Percentiles rank a stretch among this genome's conserved stretches.
Evolutionary conservation across 495 filamentous ascomycete genomes (phyloP).

Genomic region (Copromyces sp.): DNA sequence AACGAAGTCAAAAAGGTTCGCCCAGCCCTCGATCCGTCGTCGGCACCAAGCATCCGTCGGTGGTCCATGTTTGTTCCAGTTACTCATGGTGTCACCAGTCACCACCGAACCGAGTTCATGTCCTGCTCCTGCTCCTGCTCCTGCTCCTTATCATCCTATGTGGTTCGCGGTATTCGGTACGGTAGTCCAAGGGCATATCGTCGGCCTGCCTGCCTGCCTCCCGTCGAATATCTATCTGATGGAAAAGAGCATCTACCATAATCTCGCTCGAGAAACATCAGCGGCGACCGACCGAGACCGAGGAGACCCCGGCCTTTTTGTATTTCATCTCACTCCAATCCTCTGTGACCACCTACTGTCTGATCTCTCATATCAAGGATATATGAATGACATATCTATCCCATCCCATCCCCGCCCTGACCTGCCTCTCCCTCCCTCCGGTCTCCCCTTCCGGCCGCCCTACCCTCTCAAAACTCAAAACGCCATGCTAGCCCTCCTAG

Average conservation of each 20-base stretch:
- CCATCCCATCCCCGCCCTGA: background rate
- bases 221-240: no score
- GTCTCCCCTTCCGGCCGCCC: background rate
- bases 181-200: background rate
- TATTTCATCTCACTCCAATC: background rate
- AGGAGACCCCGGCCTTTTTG: background rate
- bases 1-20: background rate
- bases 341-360: background rate
- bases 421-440: no score
- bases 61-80: no score
- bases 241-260: no score
- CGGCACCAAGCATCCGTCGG: no score
- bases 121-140: no score
- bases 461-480: background rate
- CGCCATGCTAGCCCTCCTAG: background rate
- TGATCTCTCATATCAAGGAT: background rate
- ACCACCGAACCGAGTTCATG: no score
- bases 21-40: no score
- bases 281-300: no score
- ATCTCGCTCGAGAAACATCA: background rate
- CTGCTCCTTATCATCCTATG: no score
- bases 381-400: background rate
- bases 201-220: background rate
- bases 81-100: background rate
- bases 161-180: background rate